Evolutionary conservation across 768 basidiomycete genomes (phyloP), one percentile per base, ranked within the genome.

Genomic region (Tulasnella sp.): DNA sequence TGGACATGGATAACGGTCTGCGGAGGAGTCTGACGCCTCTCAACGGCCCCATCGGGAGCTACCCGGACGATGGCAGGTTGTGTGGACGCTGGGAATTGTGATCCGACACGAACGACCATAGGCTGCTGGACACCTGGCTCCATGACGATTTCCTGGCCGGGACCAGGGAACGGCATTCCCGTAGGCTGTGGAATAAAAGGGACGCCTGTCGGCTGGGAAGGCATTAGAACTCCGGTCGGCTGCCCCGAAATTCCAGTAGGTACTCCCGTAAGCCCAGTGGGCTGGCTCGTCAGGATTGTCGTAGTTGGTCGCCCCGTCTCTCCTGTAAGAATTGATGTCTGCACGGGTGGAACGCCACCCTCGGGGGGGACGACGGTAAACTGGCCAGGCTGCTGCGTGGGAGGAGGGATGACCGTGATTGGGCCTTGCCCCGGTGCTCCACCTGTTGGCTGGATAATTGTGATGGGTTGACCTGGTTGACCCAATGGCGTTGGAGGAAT

Each of bases 1-100:
- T 71, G 70, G 5, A 71, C 42, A 37, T 71, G 70, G 42, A 71
- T 71, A 23, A 71, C 42, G 2, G 70, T 71, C 35, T 71, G 70
- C 16, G 35, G 70, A 44, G 70, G 23, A 23, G 70, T 71, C 3
- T 23, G 70, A 23, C 32, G 37, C 42, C 70, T 37, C 23, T 71
- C 70, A n/a, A 23, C 20, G 32, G 29, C 35, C 20, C 18, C 70
- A 1, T 44, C 70, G 9, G 37, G 70, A 11, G 70, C 35, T 23
- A 71, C 70, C 16, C 70, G 70, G 15, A 71, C 42, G 26, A 71
- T 35, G 23, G 70, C 70, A 2, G 70, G 70, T 6, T 6, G 15
- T 57, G 55, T 57, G 9, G 55, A 11, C 5, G 55, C 5, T 29
- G 3, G 55, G 15, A 57, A 5, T 11, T 11, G 55, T 3, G 55